A percentile compares a stretch with the other conserved stretches of the same genome.
Conservation (phyloP, 768 basidiomycete genomes). For the Mycena chlorophos region DNA sequence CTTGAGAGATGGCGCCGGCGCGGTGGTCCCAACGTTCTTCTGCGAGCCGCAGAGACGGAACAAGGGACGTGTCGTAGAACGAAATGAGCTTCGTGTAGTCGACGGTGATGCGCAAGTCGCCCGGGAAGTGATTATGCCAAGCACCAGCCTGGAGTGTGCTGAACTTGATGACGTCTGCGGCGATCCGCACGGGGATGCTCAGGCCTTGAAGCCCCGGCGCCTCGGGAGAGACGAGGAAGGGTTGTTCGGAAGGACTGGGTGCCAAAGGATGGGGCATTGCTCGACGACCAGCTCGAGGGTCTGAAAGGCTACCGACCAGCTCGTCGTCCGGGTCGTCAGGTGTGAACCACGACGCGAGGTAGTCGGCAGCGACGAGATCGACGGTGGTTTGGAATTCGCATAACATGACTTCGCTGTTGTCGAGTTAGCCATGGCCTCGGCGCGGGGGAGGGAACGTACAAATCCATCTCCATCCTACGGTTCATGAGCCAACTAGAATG, state of each 20-base stretch:
- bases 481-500: neutral
- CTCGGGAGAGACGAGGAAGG: conserved; percentile 10
- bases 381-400: conserved; percentile 34
- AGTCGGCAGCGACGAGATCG: conserved; percentile 24
- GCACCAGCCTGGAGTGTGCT: conserved; percentile 22
- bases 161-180: conserved; percentile 8
- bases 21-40: conserved; percentile 35
- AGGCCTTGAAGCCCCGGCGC: no score
- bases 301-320: neutral
- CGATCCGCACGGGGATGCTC: no score
- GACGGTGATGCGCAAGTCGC: conserved; percentile 35
- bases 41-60: conserved; percentile 30
- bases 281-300: neutral
- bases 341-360: conserved; percentile 11
- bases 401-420: conserved; percentile 38
- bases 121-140: conserved; percentile 38
- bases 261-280: neutral
- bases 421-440: neutral
- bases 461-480: conserved; percentile 28
- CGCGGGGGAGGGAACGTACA: conserved; percentile 25
- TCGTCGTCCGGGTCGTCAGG: neutral
- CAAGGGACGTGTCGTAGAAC: conserved; percentile 36
- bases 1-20: conserved; percentile 23
- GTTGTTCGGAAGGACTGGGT: neutral
- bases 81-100: conserved; percentile 36